Evolutionary conservation across 1,139 yeast genomes (phyloP).

Genomic region (Debaryomyces fabryi): DNA sequence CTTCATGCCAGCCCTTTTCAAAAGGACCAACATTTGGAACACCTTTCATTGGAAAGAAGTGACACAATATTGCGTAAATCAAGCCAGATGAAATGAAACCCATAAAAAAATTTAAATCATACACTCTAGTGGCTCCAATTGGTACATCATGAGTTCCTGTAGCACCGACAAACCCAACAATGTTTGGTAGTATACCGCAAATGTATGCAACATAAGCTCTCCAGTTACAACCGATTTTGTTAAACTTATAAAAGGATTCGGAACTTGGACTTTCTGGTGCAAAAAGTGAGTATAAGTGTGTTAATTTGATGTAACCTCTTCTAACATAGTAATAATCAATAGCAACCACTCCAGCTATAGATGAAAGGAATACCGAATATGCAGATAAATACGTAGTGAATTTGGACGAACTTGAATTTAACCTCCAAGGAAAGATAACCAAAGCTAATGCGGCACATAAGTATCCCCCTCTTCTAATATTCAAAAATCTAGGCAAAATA

Average conservation of each 20-base stretch:
- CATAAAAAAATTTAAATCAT: conserved; percentile 71
- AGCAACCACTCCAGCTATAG: conserved; percentile 83
- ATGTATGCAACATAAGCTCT: conserved; percentile 74
- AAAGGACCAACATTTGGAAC: conserved; percentile 52
- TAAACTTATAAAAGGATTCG: conserved; percentile 58
- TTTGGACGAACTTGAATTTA: conserved; percentile 69
- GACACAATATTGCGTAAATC: conserved; percentile 51
- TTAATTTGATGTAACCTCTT: conserved; percentile 68
- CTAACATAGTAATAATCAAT: conserved; percentile 77
- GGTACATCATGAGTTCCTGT: conserved; percentile 70
- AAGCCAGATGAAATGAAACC: conserved; percentile 66
- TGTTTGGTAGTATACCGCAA: conserved; percentile 77
- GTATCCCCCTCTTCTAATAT: conserved; percentile 80
- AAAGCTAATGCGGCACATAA: conserved; percentile 79
- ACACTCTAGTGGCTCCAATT: conserved; percentile 72
- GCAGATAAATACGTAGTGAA: conserved; percentile 87
- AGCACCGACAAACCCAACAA: conserved; percentile 87
- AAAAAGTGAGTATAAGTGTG: conserved; percentile 58
- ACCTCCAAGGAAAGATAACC: conserved; percentile 87
- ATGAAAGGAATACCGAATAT: conserved; percentile 81
- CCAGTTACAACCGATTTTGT: conserved; percentile 73
- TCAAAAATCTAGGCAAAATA: conserved; percentile 72
- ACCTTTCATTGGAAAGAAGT: conserved; percentile 55
- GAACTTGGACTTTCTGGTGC: conserved; percentile 35
- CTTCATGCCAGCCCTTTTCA: conserved; percentile 67